Base-by-base conservation (phyloP, 1,139 yeast genomes). In the Candida anutae region DNA sequence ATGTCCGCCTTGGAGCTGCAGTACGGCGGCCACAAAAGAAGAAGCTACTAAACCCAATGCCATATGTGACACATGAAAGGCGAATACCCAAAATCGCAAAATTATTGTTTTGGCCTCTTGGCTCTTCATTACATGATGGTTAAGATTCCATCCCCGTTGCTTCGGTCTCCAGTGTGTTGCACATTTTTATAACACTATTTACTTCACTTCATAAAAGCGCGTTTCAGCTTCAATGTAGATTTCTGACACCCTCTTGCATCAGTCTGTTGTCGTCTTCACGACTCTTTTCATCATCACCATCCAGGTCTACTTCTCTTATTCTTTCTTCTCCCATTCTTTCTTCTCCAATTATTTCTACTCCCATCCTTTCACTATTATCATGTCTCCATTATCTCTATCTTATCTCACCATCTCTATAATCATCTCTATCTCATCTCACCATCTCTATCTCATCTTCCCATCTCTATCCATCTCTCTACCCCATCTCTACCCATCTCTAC, bases 1-100 rank as follows among this genome's bases (percentile, higher is more conserved):
- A 17, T 17, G 19, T 8, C 19, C 10, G 9, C 8, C 9, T 17
- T 17, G 19, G 19, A 17, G 10, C 19, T 8, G 10, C 19, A 17
- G 19, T 17, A 22, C 16, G 20, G 25, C 16, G 19, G 19, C 6
- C 15, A n/a, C 22, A 39, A 28, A 32, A 42, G 45, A 42, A 42
- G 46, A 41, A 39, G 37, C 43, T 42, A 41, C 38, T 41, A 39
- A 32, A 29, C 26, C n/a, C n/a, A n/a, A n/a, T n/a, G n/a, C n/a
- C n/a, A n/a, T n/a, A n/a, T n/a, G n/a, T n/a, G n/a, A n/a, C n/a
- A n/a, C n/a, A n/a, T n/a, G n/a, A n/a, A n/a, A n/a, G n/a, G n/a
- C n/a, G n/a, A n/a, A n/a, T n/a, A n/a, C n/a, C n/a, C n/a, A n/a
- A n/a, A n/a, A n/a, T n/a, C n/a, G n/a, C n/a, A n/a, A n/a, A n/a